phyloP scores from a whole-genome alignment of 495 filamentous ascomycete species.

The Lophium mytilinum region DNA sequence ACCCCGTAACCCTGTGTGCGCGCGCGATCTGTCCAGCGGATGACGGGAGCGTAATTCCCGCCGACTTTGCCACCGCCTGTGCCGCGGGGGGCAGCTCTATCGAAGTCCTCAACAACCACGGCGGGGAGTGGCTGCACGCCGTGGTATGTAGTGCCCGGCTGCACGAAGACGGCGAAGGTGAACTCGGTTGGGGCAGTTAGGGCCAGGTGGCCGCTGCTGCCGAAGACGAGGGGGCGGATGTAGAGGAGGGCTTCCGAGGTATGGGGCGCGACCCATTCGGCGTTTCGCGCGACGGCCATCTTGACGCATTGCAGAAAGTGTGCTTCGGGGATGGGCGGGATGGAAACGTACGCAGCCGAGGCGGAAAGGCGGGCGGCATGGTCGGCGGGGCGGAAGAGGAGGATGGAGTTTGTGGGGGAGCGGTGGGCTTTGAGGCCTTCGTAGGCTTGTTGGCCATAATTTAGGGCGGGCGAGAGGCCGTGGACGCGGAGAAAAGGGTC shows the following conservation, averaged over 20 bases:
- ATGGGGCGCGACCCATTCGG: constrained; percentile 40
- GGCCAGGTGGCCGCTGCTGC: constrained; percentile 30
- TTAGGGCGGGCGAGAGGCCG: constrained; percentile 40
- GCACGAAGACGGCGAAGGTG: constrained; percentile 38
- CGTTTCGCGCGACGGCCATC: constrained; percentile 36
- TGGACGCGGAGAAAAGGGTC: constrained; percentile 38
- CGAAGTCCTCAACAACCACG: constrained; percentile 48
- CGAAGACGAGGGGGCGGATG: constrained; percentile 40
- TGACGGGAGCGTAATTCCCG: constrained; percentile 53
- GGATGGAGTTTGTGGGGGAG: constrained; percentile 31
- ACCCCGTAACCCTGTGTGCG: constrained; percentile 38
- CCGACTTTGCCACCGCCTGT: constrained; percentile 50
- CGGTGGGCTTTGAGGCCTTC: constrained; percentile 37
- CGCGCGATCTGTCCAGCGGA: constrained; percentile 37
- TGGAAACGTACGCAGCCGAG: constrained; percentile 31
- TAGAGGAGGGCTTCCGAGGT: constrained; percentile 36
- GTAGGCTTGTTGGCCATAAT: constrained; percentile 40
- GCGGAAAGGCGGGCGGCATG: constrained; percentile 34
- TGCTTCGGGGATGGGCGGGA: constrained; percentile 35
- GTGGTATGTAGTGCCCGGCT: constrained; percentile 36
- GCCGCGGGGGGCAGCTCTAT: constrained; percentile 47
- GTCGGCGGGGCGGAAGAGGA: constrained; percentile 35
- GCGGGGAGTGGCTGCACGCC: constrained; percentile 34
- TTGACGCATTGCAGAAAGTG: constrained; percentile 34
- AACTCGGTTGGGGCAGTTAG: constrained; percentile 33